Base-by-base conservation (phyloP, 306 rosid genomes). In the Cicer judaicum region DNA sequence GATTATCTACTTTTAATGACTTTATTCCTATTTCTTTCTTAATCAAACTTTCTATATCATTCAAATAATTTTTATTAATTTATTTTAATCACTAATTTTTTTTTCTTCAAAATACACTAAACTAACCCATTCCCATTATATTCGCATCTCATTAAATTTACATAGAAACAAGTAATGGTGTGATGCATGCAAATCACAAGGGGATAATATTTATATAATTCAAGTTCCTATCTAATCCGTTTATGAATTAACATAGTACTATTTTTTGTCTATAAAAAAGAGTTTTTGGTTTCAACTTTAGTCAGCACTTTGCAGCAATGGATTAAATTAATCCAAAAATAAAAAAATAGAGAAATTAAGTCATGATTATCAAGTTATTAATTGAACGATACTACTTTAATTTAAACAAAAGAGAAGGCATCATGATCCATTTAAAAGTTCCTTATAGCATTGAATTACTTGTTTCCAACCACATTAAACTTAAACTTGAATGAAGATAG, bases 301-400 rank as follows among this genome's bases (percentile, higher is more conserved):
- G 41, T 55, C 44, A 13, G 41, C 73, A 54, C 43, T 64, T 6
- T 60, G 55, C 46, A 39, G 40, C 8, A 10, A 52, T 24, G 52
- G 52, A 53, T 11, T 57, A 52, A 49, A 7, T 64, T 42, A 63
- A 63, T 52, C 18, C 16, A 71, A 44, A 40, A 16, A 18, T 18
- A 18, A 6, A 43, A 39, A 47, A 40, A 34, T 8, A 43, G n/a
- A 39, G 39, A 47, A 68, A 7, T 52, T 16, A 64, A 40, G 43
- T 55, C 47, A 46, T 34, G 16, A 71, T 62, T 50, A 54, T 78
- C 44, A 68, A 69, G 74, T 62, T 68, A 53, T 62, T 68, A 53
- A 68, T 70, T 38, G 74, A 34, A 69, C 24, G 24, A 21, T 42
- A 42, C 10, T 8, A 8, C 44, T 41, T 29, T 29, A 29, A 29